Evolutionary conservation across 495 filamentous ascomycete genomes (phyloP).

Genomic region (Recurvomyces mirabilis): DNA sequence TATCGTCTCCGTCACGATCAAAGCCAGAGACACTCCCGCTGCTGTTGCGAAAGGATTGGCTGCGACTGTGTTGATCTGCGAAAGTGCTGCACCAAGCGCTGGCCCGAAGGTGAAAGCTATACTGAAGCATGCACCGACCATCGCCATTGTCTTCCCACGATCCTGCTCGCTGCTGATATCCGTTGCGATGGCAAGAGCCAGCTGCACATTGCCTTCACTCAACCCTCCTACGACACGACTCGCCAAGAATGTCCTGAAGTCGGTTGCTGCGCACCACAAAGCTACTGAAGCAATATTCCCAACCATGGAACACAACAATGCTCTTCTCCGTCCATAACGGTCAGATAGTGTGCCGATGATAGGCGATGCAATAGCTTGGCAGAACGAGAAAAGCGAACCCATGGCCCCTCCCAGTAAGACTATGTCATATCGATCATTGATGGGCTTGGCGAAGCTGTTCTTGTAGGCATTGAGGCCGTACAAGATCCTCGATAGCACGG

Average conservation of each 20-base stretch:
- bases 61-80: slow-evolving; percentile 58
- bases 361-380: slow-evolving; percentile 87
- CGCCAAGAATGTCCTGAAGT: slow-evolving; percentile 91
- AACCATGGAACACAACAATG: slow-evolving; percentile 84
- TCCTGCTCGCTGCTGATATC: slow-evolving; percentile 79
- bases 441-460: slow-evolving; percentile 80
- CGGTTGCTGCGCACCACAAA: slow-evolving; percentile 83
- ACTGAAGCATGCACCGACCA: slow-evolving; percentile 92
- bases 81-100: slow-evolving; percentile 74
- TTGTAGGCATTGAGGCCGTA: slow-evolving; percentile 89
- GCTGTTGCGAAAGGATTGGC: slow-evolving; percentile 90
- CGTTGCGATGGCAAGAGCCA: slow-evolving; percentile 92
- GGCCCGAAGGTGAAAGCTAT: slow-evolving; percentile 96
- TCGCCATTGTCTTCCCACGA: slow-evolving; percentile 82
- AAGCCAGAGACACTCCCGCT: slow-evolving; percentile 66
- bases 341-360: slow-evolving; percentile 84
- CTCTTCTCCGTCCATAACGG: slow-evolving; percentile 74
- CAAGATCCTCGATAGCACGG: slow-evolving; percentile 68
- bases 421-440: slow-evolving; percentile 93
- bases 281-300: slow-evolving; percentile 88
- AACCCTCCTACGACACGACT: slow-evolving; percentile 85
- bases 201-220: slow-evolving; percentile 93
- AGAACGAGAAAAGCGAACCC: slow-evolving; percentile 82
- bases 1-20: slow-evolving; percentile 74
- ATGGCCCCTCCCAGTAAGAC: slow-evolving; percentile 91